phyloP scores from a whole-genome alignment of 768 basidiomycete species.

The Mycena latifolia region DNA sequence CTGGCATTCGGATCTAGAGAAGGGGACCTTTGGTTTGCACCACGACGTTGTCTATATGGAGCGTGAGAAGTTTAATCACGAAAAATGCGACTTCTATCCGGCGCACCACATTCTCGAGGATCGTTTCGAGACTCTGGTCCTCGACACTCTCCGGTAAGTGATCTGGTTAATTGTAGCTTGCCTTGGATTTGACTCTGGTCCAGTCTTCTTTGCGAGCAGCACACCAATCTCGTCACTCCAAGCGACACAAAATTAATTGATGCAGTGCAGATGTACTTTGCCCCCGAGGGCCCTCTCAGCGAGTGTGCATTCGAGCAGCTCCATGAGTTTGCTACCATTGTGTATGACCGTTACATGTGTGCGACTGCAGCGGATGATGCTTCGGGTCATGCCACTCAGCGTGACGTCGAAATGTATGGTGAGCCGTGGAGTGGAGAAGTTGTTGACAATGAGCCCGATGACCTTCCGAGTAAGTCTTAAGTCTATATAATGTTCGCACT shows the following conservation, averaged over 20 bases:
- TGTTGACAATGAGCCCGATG: neutral
- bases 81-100: constrained; percentile 36
- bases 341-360: constrained; percentile 23
- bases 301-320: constrained; percentile 12
- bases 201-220: constrained; percentile 14
- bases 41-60: constrained; percentile 6
- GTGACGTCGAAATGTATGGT: neutral
- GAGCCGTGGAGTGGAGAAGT: neutral
- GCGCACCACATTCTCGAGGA: constrained; percentile 34
- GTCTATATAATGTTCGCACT: too few relatives aligned
- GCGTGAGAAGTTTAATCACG: constrained; percentile 30
- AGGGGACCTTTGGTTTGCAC: constrained; percentile 26
- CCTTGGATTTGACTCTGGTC: neutral
- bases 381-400: neutral
- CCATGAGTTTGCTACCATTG: constrained; percentile 2
- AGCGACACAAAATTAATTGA: neutral
- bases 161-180: neutral
- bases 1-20: constrained; percentile 16
- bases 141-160: constrained; percentile 27
- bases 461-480: too few relatives aligned
- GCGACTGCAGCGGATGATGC: constrained; percentile 18
- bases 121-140: constrained; percentile 24
- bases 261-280: constrained; percentile 3
- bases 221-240: neutral
- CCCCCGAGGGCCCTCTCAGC: neutral